Evolutionary conservation across 73 alveolate species (phyloP).

Genomic region (Durusdinium trenchii): DNA sequence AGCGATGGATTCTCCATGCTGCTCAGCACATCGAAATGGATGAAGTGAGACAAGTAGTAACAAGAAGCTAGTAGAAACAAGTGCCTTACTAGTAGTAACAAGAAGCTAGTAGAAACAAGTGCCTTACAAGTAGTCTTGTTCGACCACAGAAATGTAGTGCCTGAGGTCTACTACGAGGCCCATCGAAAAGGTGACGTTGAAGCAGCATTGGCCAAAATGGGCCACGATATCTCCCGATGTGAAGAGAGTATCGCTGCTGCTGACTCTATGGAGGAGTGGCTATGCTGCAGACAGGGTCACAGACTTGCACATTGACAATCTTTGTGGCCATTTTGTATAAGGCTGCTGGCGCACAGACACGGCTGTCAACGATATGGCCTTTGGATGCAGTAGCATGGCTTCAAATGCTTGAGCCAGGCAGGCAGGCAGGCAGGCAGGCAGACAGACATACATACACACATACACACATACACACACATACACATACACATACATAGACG

Average conservation of each 20-base stretch:
- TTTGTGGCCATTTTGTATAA: not conserved
- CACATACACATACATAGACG: not conserved
- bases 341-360: constrained; percentile 41
- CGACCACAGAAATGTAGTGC: too few relatives aligned
- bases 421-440: not conserved
- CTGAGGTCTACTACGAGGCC: constrained; percentile 28
- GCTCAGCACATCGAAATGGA: not conserved
- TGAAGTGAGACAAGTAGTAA: too few relatives aligned
- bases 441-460: not conserved
- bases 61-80: too few relatives aligned
- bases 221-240: too few relatives aligned
- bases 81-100: too few relatives aligned
- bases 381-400: constrained; percentile 46
- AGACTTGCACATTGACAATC: not conserved
- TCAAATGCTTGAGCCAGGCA: not conserved
- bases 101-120: too few relatives aligned
- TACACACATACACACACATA: not conserved
- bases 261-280: too few relatives aligned
- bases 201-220: constrained; percentile 7
- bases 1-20: constrained; percentile 55
- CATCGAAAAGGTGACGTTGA: not conserved
- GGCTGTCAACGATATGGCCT: constrained; percentile 74
- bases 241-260: too few relatives aligned
- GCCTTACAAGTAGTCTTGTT: too few relatives aligned
- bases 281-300: not conserved